phyloP scores from a whole-genome alignment of 495 filamentous ascomycete species.

The Xanthoparmelia taractica region DNA sequence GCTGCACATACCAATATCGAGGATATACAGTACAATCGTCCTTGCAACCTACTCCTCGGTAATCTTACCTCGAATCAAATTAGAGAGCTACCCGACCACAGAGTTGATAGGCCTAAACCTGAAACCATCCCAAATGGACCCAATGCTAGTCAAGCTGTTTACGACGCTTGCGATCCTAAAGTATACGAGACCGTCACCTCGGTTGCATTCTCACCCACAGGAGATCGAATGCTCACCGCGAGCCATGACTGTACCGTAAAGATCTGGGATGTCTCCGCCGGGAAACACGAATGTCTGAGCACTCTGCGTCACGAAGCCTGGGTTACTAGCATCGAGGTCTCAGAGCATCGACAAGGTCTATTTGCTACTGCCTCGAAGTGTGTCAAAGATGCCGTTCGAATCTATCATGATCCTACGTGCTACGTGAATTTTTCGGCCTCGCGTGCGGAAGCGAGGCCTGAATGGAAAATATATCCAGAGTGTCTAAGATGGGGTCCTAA shows the following conservation, averaged over 20 bases:
- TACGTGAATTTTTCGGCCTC: conserved; percentile 39
- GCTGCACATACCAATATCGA: conserved; percentile 64
- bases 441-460: conserved; percentile 37
- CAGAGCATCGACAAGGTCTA: conserved; percentile 33
- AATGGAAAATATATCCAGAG: conserved; percentile 58
- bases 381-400: conserved; percentile 29
- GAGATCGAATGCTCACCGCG: conserved; percentile 59
- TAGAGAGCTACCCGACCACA: conserved; percentile 62
- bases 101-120: conserved; percentile 47
- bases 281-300: conserved; percentile 34
- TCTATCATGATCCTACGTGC: conserved; percentile 33
- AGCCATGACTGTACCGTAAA: conserved; percentile 78
- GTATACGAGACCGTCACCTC: conserved; percentile 71
- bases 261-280: conserved; percentile 53
- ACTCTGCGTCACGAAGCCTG: conserved; percentile 57
- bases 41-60: conserved; percentile 69
- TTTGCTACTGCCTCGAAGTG: conserved; percentile 45
- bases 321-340: conserved; percentile 64
- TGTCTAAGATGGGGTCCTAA: conserved; percentile 64
- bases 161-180: conserved; percentile 56
- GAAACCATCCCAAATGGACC: conserved; percentile 36
- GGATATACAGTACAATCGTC: conserved; percentile 78
- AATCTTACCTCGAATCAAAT: conserved; percentile 48
- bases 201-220: conserved; percentile 58
- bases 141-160: conserved; percentile 50